These are phyloP conservation scores for Penicillium fuscoglaucum DNA, from an alignment of 2,329 filamentous ascomycete genomes.

Conservation along the genomic window DNA sequence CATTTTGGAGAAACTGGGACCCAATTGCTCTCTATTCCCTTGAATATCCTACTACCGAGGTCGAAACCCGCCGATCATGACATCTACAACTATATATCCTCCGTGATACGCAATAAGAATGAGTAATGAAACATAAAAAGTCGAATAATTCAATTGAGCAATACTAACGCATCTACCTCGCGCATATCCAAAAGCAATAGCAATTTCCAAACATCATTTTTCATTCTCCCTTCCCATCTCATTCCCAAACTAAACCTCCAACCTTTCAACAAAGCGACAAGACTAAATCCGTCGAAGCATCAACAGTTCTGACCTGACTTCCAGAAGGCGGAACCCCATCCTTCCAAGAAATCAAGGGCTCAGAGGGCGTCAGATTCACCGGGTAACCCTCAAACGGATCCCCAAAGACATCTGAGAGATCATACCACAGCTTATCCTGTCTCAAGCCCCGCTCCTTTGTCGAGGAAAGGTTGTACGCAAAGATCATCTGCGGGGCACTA, in stretches of 20 bases:
- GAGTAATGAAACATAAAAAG: neutral
- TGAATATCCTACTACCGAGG: neutral
- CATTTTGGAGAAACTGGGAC: neutral
- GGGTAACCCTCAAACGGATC: constrained; percentile 40
- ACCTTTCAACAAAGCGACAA: constrained; percentile 29
- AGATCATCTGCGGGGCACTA: constrained; percentile 41
- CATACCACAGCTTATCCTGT: constrained; percentile 40
- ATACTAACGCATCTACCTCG: neutral
- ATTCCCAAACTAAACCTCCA: neutral
- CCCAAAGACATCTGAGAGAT: constrained; percentile 48
- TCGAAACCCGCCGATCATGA: constrained; percentile 1
- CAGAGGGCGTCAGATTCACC: constrained; percentile 27
- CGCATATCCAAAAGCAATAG: neutral
- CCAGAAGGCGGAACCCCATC: constrained; percentile 36
- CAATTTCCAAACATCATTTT: neutral
- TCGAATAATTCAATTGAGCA: neutral
- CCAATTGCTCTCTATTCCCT: neutral
- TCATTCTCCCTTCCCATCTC: neutral
- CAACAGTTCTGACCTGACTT: constrained; percentile 30
- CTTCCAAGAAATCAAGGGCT: constrained; percentile 31
- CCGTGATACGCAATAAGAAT: neutral
- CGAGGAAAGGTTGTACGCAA: constrained; percentile 43
- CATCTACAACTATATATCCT: neutral
- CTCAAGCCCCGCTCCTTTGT: neutral
- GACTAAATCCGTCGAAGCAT: constrained; percentile 24